phyloP scores from a whole-genome alignment of 768 basidiomycete species.

The Boletus pseudo-olivaceus region DNA sequence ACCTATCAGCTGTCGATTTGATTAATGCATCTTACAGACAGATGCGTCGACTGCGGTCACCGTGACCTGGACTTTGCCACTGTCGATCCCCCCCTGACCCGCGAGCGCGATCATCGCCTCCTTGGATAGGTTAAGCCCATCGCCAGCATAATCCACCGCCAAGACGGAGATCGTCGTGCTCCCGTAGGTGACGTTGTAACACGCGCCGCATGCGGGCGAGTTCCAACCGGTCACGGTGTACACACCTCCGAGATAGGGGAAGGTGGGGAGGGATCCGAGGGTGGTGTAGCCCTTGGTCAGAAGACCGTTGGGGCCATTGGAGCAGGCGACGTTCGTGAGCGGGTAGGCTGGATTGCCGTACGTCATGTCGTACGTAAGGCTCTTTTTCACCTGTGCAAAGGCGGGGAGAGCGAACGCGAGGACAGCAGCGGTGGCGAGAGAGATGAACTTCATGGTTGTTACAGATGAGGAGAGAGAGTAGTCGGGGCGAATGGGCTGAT shows the following conservation, averaged over 20 bases:
- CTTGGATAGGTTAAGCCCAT: constrained; percentile 47
- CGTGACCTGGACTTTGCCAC: constrained; percentile 47
- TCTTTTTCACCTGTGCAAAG: constrained; percentile 11
- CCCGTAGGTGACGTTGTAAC: constrained; percentile 29
- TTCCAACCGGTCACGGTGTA: constrained; percentile 30
- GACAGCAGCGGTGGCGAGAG: constrained; percentile 4
- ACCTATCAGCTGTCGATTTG: neutral
- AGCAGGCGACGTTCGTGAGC: constrained; percentile 29
- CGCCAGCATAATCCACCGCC: constrained; percentile 27
- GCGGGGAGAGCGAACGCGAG: constrained; percentile 16
- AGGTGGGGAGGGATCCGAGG: constrained; percentile 30
- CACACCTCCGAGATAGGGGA: constrained; percentile 34
- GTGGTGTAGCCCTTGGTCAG: constrained; percentile 30
- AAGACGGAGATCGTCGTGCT: constrained; percentile 17
- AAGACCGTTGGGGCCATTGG: constrained; percentile 32
- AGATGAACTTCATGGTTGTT: constrained; percentile 25
- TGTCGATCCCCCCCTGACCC: constrained; percentile 38
- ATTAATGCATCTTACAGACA: constrained; percentile 39
- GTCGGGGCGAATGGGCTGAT: neutral
- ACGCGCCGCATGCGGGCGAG: constrained; percentile 32
- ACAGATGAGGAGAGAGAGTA: neutral
- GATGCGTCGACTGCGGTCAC: constrained; percentile 43
- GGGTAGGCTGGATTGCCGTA: constrained; percentile 27
- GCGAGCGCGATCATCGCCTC: constrained; percentile 56
- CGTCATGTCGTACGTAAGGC: constrained; percentile 29